phyloP scores from a whole-genome alignment of 257 asterid genomes.

The Oldenlandia corymbosa region DNA sequence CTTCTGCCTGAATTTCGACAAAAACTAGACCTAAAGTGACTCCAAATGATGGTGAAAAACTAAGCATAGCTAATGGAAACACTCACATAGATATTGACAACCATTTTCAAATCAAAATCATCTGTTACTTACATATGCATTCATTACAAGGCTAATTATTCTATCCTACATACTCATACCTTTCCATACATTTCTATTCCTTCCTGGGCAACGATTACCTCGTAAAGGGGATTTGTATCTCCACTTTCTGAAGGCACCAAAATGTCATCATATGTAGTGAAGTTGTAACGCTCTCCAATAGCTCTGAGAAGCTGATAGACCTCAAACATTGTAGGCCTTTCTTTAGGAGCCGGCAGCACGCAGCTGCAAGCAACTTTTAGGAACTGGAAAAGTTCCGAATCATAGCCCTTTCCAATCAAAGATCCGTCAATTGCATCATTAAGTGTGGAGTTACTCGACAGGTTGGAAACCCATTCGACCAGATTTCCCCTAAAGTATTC shows the following conservation, averaged over 20 bases:
- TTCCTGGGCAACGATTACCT: constrained; percentile 80
- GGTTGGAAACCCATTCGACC: constrained; percentile 71
- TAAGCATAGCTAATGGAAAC: neutral
- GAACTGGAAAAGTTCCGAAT: constrained; percentile 67
- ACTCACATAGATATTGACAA: constrained; percentile 14
- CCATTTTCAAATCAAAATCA: constrained; percentile 2
- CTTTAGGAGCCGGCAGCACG: constrained; percentile 56
- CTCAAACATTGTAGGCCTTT: constrained; percentile 87
- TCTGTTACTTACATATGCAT: constrained; percentile 23
- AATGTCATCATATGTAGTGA: constrained; percentile 60
- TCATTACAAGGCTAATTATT: constrained; percentile 14
- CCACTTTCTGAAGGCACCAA: constrained; percentile 43
- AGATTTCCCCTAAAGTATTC: constrained; percentile 76
- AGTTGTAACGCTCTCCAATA: constrained; percentile 55
- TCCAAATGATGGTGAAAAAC: neutral
- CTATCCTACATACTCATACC: constrained; percentile 14
- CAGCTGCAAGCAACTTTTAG: constrained; percentile 81
- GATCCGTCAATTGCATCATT: constrained; percentile 60
- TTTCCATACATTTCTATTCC: constrained; percentile 21
- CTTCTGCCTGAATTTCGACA: too few relatives aligned
- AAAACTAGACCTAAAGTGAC: neutral
- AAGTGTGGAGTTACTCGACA: constrained; percentile 55
- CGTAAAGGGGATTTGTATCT: constrained; percentile 41
- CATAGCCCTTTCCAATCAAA: constrained; percentile 53
- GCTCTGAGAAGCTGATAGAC: constrained; percentile 77